Conservation (phyloP, 2,329 filamentous ascomycete species). For the Aspergillus chevalieri region DNA sequence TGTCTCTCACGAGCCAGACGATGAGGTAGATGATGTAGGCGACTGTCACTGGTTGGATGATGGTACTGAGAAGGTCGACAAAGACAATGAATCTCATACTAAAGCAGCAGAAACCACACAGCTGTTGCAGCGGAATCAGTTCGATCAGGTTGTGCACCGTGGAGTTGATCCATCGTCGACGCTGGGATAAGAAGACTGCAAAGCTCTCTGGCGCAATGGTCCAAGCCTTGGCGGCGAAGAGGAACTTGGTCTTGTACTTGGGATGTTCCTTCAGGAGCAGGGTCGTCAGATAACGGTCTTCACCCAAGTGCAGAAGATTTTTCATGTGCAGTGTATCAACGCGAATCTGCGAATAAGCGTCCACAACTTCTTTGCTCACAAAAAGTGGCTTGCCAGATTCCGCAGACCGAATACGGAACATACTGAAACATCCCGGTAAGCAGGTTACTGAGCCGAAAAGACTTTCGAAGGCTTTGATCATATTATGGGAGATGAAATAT, state of each 20-base stretch:
- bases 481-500: constrained; percentile 97
- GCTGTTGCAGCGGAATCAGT: constrained; percentile 83
- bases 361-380: constrained; percentile 84
- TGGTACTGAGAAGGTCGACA: constrained; percentile 81
- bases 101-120: constrained; percentile 99
- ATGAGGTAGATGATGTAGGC: constrained; percentile 88
- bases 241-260: constrained; percentile 98
- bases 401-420: constrained; percentile 94
- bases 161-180: constrained; percentile 99
- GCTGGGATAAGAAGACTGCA: constrained; percentile 91
- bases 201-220: constrained; percentile 94
- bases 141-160: constrained; percentile 97
- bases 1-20: constrained; percentile 59
- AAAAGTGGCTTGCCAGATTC: constrained; percentile 95
- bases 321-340: constrained; percentile 99
- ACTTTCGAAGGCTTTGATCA: constrained; percentile 94
- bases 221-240: constrained; percentile 86
- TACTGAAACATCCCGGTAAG: constrained; percentile 96
- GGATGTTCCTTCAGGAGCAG: constrained; percentile 85
- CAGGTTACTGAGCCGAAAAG: constrained; percentile 96
- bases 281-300: constrained; percentile 95
- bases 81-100: constrained; percentile 99
- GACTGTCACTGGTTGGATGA: constrained; percentile 86
- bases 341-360: constrained; percentile 83
- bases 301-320: constrained; percentile 91